Percentiles rank a stretch among this genome's conserved stretches.
These are phyloP conservation scores for Turnera subulata DNA, from an alignment of 345 rosid species.

Conservation along the genomic window DNA sequence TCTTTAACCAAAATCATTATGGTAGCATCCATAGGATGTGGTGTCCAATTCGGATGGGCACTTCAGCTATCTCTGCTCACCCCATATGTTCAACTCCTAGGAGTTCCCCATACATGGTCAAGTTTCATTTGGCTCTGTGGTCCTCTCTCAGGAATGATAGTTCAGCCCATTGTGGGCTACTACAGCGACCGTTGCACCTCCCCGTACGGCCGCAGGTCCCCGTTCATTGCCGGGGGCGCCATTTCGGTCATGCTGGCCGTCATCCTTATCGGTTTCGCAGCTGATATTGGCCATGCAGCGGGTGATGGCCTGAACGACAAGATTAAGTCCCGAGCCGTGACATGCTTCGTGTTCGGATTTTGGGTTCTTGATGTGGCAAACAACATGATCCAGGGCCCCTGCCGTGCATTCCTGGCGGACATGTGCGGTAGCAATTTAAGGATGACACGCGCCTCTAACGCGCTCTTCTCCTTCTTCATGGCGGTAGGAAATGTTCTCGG, in stretches of 20 bases:
- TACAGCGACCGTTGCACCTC: slow-evolving; percentile 70
- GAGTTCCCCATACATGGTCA: slow-evolving; percentile 84
- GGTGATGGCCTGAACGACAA: slow-evolving; percentile 38
- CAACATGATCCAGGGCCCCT: slow-evolving; percentile 77
- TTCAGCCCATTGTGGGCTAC: slow-evolving; percentile 88
- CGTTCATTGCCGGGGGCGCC: slow-evolving; percentile 66
- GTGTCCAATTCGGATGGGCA: slow-evolving; percentile 94
- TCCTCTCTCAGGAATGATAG: slow-evolving; percentile 79
- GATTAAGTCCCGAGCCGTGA: slow-evolving; percentile 59
- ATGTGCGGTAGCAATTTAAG: slow-evolving; percentile 48
- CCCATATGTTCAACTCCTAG: slow-evolving; percentile 79
- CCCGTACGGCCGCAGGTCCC: slow-evolving; percentile 80
- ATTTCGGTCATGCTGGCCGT: slow-evolving; percentile 49
- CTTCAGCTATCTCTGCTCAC: slow-evolving; percentile 82
- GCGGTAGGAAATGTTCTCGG: slow-evolving; percentile 89
- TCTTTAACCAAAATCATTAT: no score
- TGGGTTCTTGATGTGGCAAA: slow-evolving; percentile 94
- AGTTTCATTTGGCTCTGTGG: slow-evolving; percentile 90
- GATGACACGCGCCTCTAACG: slow-evolving; percentile 53
- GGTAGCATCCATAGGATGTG: slow-evolving; percentile 79
- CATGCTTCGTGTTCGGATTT: slow-evolving; percentile 62
- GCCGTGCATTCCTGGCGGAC: slow-evolving; percentile 84
- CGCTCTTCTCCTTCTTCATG: slow-evolving; percentile 78
- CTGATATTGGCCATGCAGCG: slow-evolving; percentile 59
- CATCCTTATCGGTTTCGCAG: slow-evolving; percentile 73